These are phyloP conservation scores for Pestalotiopsis sp. DNA, from an alignment of 2,329 filamentous ascomycete species.

Conservation along the genomic window DNA sequence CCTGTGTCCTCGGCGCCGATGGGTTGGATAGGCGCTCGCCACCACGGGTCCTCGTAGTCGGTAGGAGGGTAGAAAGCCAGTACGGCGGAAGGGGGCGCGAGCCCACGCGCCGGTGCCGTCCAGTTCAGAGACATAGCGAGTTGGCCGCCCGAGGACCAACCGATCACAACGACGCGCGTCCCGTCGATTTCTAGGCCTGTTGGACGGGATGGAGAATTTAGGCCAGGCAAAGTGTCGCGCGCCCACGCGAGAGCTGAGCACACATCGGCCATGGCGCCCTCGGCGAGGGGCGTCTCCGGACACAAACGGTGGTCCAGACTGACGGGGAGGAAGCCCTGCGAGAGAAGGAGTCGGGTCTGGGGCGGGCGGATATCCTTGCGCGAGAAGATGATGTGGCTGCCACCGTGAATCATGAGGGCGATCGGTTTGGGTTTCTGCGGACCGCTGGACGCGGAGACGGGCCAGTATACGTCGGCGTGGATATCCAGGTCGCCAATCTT, in stretches of 20 bases:
- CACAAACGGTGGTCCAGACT: slow-evolving; percentile 54
- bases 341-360: slow-evolving; percentile 41
- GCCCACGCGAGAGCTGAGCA: slow-evolving; percentile 45
- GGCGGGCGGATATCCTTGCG: slow-evolving; percentile 37
- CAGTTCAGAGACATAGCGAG: slow-evolving; percentile 47
- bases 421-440: slow-evolving; percentile 3
- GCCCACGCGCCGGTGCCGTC: slow-evolving; percentile 30
- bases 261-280: slow-evolving; percentile 49
- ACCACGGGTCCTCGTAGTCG: slow-evolving; percentile 22
- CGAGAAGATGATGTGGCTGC: slow-evolving; percentile 41
- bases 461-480: slow-evolving; percentile 37
- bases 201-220: slow-evolving; percentile 17
- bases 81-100: slow-evolving; percentile 43
- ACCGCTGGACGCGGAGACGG: slow-evolving; percentile 13
- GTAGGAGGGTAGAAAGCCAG: slow-evolving; percentile 46
- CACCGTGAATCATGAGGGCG: slow-evolving; percentile 48
- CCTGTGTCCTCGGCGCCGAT: slow-evolving; percentile 18
- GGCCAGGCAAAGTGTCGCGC: slow-evolving; percentile 29
- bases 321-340: slow-evolving; percentile 46
- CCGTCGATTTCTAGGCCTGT: slow-evolving; percentile 25
- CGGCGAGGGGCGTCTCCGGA: slow-evolving; percentile 45
- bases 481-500: slow-evolving; percentile 18
- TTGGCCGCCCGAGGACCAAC: slow-evolving; percentile 52
- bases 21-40: slow-evolving; percentile 19
- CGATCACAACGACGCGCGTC: slow-evolving; percentile 40